phyloP scores from a whole-genome alignment of 2,329 filamentous ascomycete genomes.

The Nemania sp. region DNA sequence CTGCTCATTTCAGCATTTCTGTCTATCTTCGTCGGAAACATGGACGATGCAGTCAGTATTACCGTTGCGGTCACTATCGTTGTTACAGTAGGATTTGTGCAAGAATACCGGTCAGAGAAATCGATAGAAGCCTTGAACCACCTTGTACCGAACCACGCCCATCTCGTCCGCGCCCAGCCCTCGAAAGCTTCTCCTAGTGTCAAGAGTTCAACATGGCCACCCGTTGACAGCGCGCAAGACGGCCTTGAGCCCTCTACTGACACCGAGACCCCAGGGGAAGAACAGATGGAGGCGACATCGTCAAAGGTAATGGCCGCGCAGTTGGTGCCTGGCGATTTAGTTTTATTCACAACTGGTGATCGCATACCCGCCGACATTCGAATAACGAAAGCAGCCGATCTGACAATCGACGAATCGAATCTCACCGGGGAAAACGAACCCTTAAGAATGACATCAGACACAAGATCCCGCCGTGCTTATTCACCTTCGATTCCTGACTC shows the following conservation, averaged over 20 bases:
- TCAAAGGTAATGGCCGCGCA: constrained; percentile 88
- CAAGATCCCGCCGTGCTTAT: constrained; percentile 54
- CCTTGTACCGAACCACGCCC: constrained; percentile 93
- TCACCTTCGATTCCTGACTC: constrained; percentile 47
- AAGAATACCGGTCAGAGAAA: constrained; percentile 98
- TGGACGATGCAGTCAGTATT: constrained; percentile 95
- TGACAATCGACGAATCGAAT: constrained; percentile 97
- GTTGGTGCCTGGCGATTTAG: constrained; percentile 90
- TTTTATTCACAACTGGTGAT: constrained; percentile 94
- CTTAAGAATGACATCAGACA: constrained; percentile 79
- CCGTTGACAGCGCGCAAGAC: constrained; percentile 56
- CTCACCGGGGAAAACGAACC: constrained; percentile 97
- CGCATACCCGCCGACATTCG: constrained; percentile 96
- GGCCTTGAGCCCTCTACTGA: constrained; percentile 64
- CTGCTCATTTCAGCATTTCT: constrained; percentile 88
- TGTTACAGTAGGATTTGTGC: constrained; percentile 93
- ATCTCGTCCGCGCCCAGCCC: constrained; percentile 79
- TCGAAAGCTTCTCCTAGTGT: constrained; percentile 52
- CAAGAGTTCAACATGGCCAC: constrained; percentile 63
- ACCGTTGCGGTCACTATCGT: constrained; percentile 97
- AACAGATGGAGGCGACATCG: constrained; percentile 77
- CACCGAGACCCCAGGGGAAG: constrained; percentile 70
- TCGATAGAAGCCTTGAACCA: constrained; percentile 95
- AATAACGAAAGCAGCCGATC: constrained; percentile 88
- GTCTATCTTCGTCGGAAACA: constrained; percentile 91